phyloP scores from a whole-genome alignment of 2,329 filamentous ascomycete species.

The Teratosphaeria destructans region DNA sequence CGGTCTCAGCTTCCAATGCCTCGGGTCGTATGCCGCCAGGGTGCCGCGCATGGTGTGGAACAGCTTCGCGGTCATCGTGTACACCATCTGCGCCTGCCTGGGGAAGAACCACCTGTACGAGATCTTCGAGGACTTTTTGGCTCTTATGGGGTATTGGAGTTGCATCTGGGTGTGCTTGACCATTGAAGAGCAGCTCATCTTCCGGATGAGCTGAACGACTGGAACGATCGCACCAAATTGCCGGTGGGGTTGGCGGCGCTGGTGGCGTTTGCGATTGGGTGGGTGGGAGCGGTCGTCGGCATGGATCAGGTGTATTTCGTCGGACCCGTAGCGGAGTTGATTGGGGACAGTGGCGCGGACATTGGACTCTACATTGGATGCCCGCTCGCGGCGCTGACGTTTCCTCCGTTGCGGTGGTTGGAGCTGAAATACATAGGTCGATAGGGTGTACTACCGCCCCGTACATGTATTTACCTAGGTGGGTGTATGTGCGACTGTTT shows the following conservation, averaged over 20 bases:
- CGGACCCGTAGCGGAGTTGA: constrained; percentile 13
- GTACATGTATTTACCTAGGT: too few relatives aligned
- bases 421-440: constrained; percentile 4
- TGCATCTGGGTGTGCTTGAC: constrained; percentile 34
- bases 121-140: constrained; percentile 36
- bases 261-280: constrained; percentile 15
- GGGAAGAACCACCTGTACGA: constrained; percentile 34
- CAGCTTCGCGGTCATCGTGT: constrained; percentile 22
- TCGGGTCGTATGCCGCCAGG: constrained; percentile 1
- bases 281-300: constrained; percentile 15
- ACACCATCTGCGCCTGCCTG: constrained; percentile 26
- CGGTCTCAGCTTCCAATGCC: constrained; percentile 30
- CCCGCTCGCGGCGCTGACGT: constrained; percentile 5
- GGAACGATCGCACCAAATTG: constrained; percentile 29
- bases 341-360: constrained; percentile 8
- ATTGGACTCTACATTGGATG: constrained; percentile 10
- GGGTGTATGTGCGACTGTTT: too few relatives aligned
- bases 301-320: constrained; percentile 19
- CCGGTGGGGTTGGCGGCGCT: constrained; percentile 33
- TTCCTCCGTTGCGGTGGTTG: constrained; percentile 8
- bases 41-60: constrained; percentile 12
- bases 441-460: background rate
- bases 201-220: constrained; percentile 31
- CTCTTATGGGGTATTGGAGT: constrained; percentile 39
- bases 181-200: constrained; percentile 34